phyloP scores from a whole-genome alignment of 768 basidiomycete genomes.

The Termitomyces heimii region DNA sequence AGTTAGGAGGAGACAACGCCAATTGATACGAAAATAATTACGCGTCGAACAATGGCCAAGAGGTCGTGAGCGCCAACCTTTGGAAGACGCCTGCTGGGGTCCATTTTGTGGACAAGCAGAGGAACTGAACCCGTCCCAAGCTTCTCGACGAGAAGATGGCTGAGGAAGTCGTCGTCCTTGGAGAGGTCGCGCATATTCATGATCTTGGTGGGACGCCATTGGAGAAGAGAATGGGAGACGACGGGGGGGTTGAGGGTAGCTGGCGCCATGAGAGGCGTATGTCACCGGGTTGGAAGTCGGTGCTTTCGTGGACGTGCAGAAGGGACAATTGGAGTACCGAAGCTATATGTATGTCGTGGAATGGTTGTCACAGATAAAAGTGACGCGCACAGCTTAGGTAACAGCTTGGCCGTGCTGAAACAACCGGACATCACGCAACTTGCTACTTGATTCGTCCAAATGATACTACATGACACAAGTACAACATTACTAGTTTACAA shows the following conservation, averaged over 20 bases:
- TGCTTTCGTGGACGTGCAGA: conserved; percentile 11
- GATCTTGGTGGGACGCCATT: conserved; percentile 81
- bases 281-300: conserved; percentile 14
- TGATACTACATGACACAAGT: conserved; percentile 2
- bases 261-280: conserved; percentile 23
- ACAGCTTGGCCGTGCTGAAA: conserved; percentile 10
- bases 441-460: background rate
- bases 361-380: conserved; percentile 13
- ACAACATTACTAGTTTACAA: conserved; percentile 12
- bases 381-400: conserved; percentile 21
- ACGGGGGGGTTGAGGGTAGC: conserved; percentile 22
- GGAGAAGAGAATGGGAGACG: conserved; percentile 24
- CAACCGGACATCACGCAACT: conserved; percentile 11
- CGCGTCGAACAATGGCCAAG: conserved; percentile 72
- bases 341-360: conserved; percentile 4
- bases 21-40: conserved; percentile 31
- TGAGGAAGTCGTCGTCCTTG: conserved; percentile 87
- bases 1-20: conserved; percentile 17
- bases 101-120: conserved; percentile 90
- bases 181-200: conserved; percentile 91
- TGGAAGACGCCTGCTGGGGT: conserved; percentile 67
- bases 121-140: conserved; percentile 76
- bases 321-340: conserved; percentile 3
- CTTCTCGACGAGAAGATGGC: conserved; percentile 85
- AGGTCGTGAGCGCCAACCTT: conserved; percentile 68